These are phyloP conservation scores for Ophiocordyceps sinensis DNA, from an alignment of 2,329 filamentous ascomycete species.

Conservation along the genomic window DNA sequence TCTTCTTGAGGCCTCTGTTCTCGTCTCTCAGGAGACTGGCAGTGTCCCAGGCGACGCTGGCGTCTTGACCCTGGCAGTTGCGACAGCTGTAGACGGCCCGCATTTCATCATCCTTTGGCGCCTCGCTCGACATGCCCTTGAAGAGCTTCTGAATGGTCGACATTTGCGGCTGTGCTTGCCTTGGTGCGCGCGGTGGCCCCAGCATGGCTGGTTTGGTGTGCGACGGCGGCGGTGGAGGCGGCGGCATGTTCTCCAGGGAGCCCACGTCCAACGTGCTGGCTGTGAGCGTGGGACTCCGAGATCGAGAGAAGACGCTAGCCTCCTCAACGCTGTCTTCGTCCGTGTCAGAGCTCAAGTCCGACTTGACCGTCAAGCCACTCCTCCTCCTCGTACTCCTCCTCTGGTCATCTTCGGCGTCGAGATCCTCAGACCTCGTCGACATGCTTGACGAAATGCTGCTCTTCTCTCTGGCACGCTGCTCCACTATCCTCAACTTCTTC, in stretches of 20 bases:
- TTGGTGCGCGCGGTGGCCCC: conserved; percentile 16
- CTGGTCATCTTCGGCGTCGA: conserved; percentile 38
- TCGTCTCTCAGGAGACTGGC: conserved; percentile 47
- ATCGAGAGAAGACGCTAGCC: conserved; percentile 46
- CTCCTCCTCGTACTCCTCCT: conserved; percentile 25
- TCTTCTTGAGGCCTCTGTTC: conserved; percentile 45
- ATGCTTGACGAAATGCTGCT: conserved; percentile 18
- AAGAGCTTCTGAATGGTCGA: conserved; percentile 27
- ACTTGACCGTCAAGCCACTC: conserved; percentile 28
- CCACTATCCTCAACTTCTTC: conserved; percentile 28
- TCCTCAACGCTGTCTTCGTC: conserved; percentile 35
- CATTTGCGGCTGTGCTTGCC: conserved; percentile 18
- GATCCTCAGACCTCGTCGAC: conserved; percentile 34
- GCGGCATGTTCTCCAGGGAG: conserved; percentile 4
- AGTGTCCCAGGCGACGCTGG: conserved; percentile 50
- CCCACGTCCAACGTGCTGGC: conserved; percentile 20
- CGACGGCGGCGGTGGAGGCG: conserved; percentile 3
- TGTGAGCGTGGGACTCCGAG: conserved; percentile 39
- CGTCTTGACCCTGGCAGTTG: conserved; percentile 44
- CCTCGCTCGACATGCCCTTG: conserved; percentile 25
- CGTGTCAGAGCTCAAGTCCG: conserved; percentile 30
- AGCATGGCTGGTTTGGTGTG: conserved; percentile 11
- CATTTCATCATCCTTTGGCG: conserved; percentile 8
- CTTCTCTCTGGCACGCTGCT: conserved; percentile 16
- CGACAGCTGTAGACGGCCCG: conserved; percentile 21